Percentiles rank a stretch among this genome's conserved stretches.
Evolutionary conservation across 495 filamentous ascomycete genomes (phyloP).

Genomic region (Penicillium longicatenatum): DNA sequence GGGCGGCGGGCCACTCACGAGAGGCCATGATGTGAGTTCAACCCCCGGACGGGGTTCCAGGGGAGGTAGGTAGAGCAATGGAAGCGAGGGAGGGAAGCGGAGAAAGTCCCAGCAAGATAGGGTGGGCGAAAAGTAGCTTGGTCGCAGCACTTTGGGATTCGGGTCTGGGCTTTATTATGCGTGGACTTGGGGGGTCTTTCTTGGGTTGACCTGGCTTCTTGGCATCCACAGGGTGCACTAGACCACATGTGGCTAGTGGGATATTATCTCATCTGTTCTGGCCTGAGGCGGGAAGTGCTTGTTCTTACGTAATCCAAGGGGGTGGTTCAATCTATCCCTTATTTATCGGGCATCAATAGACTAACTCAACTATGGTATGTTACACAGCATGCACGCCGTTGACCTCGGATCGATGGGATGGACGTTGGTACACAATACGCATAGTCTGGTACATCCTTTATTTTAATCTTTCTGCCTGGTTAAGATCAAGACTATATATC

Average conservation of each 20-base stretch:
- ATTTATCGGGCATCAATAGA: not conserved
- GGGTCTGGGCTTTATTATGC: slow-evolving; percentile 32
- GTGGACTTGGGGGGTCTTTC: not conserved
- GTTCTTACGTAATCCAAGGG: not conserved
- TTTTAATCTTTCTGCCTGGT: not conserved
- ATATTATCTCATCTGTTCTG: not conserved
- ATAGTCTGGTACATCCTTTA: not conserved
- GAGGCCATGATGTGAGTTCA: slow-evolving; percentile 63
- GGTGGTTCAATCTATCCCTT: not conserved
- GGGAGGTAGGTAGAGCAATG: slow-evolving; percentile 22
- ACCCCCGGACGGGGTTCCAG: slow-evolving; percentile 39
- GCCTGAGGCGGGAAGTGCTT: not conserved
- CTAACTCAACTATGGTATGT: no score
- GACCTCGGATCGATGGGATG: no score
- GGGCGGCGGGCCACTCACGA: slow-evolving; percentile 52
- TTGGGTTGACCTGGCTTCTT: slow-evolving; percentile 37
- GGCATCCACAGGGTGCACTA: slow-evolving; percentile 23
- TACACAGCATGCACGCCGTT: no score
- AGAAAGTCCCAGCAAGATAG: not conserved
- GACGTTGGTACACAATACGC: not conserved
- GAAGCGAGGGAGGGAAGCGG: slow-evolving; percentile 3
- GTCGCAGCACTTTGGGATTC: slow-evolving; percentile 12
- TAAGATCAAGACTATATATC: not conserved
- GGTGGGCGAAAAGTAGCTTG: not conserved
- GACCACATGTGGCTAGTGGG: slow-evolving; percentile 8